Base-by-base conservation (phyloP, 345 rosid species). In the Conringia planisiliqua region DNA sequence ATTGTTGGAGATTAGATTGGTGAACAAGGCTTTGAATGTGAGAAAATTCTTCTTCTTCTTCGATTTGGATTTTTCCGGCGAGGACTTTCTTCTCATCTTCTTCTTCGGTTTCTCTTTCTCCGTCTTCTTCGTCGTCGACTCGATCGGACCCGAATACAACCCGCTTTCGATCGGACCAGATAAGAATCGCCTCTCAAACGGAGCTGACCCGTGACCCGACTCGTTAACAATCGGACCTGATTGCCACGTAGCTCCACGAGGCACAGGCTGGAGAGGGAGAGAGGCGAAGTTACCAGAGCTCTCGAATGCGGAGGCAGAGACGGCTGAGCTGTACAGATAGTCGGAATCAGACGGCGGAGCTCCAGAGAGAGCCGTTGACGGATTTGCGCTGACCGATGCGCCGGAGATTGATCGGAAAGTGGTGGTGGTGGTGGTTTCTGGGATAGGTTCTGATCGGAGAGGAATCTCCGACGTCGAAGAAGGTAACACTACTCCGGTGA, bases 351-450 rank as follows among this genome's bases (percentile, higher is more conserved):
- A 46, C 4, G 76, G 17, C 0, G n/a, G 6, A 13, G 81, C 24
- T 29, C 77, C 77, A 44, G 72, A 69, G 66, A 78, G 90, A 3
- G 90, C 88, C 1, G 97, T 84, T 0, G 97, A 92, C 7, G 90
- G 79, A 82, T 95, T 95, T 64, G 99, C 97, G 62, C 99, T 86
- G 58, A 92, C 85, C 18, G 97, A 95, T 17, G 99, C 97, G 22
- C 99, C 99, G 81, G 99, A 89, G 51, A 95, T 95, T 29, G 93
- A 71, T 4, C 86, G 86, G 81, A 95, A 87, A 38, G 96, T 83
- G 35, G 90, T 78, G 51, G 83, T 71, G 46, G 82, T 68, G 0
- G 67, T 78, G 2, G 42, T 33, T 30, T 66, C 72, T 16, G 56
- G 16, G 36, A 39, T 36, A 16, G 76, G 43, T 63, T 87, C 73